Conservation (phyloP, 148 eudicot species). For the Rhododendron williamsianum region DNA sequence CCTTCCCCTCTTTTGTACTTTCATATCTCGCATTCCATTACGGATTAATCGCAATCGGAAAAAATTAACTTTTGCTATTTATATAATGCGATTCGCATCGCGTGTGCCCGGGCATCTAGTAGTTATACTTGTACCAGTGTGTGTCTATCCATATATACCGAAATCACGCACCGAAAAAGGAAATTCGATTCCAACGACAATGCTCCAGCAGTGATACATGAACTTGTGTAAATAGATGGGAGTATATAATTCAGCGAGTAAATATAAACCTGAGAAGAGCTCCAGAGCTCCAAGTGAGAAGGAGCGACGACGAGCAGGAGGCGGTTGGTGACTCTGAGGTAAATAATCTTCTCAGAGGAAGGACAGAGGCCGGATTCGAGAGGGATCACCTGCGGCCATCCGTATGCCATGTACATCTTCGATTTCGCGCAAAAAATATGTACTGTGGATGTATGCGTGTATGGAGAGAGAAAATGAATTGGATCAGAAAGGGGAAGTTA, state of each 20-base stretch:
- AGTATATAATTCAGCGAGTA: background rate
- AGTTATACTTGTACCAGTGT: background rate
- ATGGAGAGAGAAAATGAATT: background rate
- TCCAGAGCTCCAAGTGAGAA: constrained; percentile 86
- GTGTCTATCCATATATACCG: background rate
- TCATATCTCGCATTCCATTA: background rate
- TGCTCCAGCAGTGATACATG: background rate
- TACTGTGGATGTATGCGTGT: background rate
- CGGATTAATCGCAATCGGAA: background rate
- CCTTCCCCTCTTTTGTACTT: background rate
- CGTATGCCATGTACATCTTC: constrained; percentile 95
- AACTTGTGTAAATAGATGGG: background rate
- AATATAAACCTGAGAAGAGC: constrained; percentile 65
- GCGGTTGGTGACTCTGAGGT: constrained; percentile 59
- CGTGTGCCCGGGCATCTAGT: background rate
- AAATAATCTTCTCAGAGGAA: constrained; percentile 53
- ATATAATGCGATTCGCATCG: background rate
- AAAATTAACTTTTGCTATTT: background rate
- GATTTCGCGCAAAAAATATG: constrained; percentile 6
- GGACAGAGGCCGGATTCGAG: constrained; percentile 55
- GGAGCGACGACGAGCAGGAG: constrained; percentile 74
- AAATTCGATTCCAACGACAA: background rate
- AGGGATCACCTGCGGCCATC: constrained; percentile 97
- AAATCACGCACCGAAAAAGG: background rate
- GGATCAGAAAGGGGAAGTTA: constrained; percentile 16